Conservation (phyloP, 768 basidiomycete species). For the Psilocybe tampanensis region DNA sequence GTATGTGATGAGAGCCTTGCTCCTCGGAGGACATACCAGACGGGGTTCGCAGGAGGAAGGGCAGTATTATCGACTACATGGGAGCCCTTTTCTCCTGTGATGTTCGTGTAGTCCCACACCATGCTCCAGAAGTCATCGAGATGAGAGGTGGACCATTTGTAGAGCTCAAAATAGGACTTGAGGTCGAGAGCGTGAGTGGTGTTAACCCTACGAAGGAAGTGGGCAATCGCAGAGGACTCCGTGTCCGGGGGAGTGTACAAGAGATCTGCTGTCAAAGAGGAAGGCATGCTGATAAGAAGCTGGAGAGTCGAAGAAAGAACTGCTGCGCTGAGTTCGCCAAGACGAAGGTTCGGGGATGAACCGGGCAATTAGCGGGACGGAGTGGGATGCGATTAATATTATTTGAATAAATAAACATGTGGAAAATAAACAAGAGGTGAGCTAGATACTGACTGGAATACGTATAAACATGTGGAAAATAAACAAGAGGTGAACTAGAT, state of each 20-base stretch:
- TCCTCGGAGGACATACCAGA: conserved; percentile 49
- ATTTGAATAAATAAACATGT: too few relatives aligned
- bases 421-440: too few relatives aligned
- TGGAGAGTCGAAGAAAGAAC: neutral
- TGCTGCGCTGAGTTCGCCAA: conserved; percentile 13
- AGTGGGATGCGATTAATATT: too few relatives aligned
- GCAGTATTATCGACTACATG: conserved; percentile 60
- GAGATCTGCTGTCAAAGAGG: conserved; percentile 24
- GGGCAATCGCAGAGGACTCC: conserved; percentile 46
- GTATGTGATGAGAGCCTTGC: neutral
- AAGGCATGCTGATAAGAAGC: conserved; percentile 9
- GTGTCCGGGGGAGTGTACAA: conserved; percentile 47
- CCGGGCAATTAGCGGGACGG: conserved; percentile 5
- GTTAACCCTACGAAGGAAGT: conserved; percentile 56
- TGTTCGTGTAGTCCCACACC: conserved; percentile 70
- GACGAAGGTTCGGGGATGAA: neutral
- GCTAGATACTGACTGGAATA: neutral
- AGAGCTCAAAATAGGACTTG: conserved; percentile 62
- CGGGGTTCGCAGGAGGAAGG: conserved; percentile 60
- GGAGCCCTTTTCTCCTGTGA: conserved; percentile 64
- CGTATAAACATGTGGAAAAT: too few relatives aligned
- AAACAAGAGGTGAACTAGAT: too few relatives aligned
- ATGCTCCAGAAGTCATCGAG: conserved; percentile 69
- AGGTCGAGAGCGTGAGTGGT: conserved; percentile 44
- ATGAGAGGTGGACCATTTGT: conserved; percentile 62